phyloP scores from a whole-genome alignment of 2,329 filamentous ascomycete genomes.

The Aspergillus alliaceus region DNA sequence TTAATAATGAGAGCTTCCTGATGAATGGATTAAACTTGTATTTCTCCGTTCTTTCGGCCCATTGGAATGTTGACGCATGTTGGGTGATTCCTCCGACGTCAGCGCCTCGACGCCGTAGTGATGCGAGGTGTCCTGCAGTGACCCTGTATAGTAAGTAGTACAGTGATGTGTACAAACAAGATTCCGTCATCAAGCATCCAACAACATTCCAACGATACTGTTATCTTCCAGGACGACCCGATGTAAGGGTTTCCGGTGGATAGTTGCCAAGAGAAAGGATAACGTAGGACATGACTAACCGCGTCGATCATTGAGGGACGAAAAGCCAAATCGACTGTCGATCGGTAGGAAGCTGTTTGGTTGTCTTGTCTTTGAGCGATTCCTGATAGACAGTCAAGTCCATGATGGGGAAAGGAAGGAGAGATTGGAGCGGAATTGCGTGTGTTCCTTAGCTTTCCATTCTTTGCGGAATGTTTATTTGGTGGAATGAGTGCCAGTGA shows the following conservation, averaged over 20 bases:
- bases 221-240: not conserved
- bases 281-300: constrained; percentile 1
- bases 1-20: not conserved
- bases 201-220: not conserved
- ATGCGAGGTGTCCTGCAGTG: too few relatives aligned
- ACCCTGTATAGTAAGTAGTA: too few relatives aligned
- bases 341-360: not conserved
- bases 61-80: not conserved
- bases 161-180: too few relatives aligned
- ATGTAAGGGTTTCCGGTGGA: not conserved
- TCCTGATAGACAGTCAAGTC: not conserved
- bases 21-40: not conserved
- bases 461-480: not conserved
- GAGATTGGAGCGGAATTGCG: not conserved
- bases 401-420: not conserved
- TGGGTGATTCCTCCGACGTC: not conserved
- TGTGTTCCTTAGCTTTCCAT: not conserved
- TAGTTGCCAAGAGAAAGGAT: not conserved
- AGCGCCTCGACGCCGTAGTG: not conserved
- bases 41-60: not conserved
- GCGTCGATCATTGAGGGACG: not conserved
- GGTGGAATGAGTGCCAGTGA: not conserved
- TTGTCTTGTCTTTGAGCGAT: not conserved
- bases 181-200: not conserved
- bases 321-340: not conserved